Base-by-base conservation (phyloP, 352 stramenopile species). In the Phytopythium aichiense region DNA sequence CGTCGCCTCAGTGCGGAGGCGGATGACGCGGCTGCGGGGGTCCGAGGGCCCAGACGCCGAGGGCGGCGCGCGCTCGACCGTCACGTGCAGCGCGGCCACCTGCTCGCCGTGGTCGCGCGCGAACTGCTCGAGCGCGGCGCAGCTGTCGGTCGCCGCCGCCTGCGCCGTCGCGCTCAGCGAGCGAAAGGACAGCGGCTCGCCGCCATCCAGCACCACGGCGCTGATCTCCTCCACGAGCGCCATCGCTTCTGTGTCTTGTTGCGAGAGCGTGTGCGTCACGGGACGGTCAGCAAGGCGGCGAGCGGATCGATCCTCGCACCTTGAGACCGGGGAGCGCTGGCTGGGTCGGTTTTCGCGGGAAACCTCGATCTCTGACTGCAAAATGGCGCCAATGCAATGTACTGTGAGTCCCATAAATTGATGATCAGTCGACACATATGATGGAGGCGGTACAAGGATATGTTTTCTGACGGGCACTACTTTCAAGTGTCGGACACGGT, bases 161-260 rank as follows among this genome's bases (percentile, higher is more conserved):
- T 74, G 73, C 12, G 71, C 76, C 1, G 69, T 71, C 11, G 72
- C 66, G 7, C 74, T 56, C 0, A 91, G 74, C 20, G 69, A 73
- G 28, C 82, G 82, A 67, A 83, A 85, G 31, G 79, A 88, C 30
- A 89, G 68, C 15, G 74, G 68, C 55, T 85, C 68, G 49, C 71
- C 66, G 11, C 66, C 77, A 60, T 91, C 82, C 68, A 84, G 65
- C 64, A 89, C 76, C n/a, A 64, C 66, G 18, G 63, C 68, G 15
- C 68, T 68, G 55, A 91, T 83, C 58, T 84, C 69, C 68, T 91
- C 79, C 16, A 75, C 46, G 53, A 77, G 72, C 20, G 33, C 18
- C 48, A 35, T 54, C 8, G 5, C 48, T 31, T 12, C 58, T 38
- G 63, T 49, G 35, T 55, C 30, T 6, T 50, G 43, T 30, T 7